Evolutionary conservation across 1,139 yeast genomes (phyloP), one percentile per base, ranked within the genome.

Genomic region (Geotrichum citri-aurantii): DNA sequence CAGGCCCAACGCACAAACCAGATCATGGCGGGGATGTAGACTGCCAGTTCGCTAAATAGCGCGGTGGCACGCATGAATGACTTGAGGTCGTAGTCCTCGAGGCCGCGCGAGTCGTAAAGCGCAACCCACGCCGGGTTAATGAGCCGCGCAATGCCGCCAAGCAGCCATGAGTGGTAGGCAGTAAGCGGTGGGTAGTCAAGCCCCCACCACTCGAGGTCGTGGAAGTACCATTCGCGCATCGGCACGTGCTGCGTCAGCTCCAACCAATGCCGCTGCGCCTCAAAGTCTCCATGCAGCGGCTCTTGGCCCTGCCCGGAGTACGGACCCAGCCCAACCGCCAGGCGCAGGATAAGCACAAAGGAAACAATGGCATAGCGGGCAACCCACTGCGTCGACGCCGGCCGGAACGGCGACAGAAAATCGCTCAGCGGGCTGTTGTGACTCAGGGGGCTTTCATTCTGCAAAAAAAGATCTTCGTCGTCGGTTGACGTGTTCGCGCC

Each of bases 221-320:
- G 90, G 74, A 81, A 88, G 70, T 93, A 93, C 99, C 99, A 95
- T 63, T 86, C 68, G 1, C 76, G 73, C 1, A 89, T 73, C 0
- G 97, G 96, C 57, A 92, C 71, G 65, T 85, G 82, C 50, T 79
- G 83, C 0, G 99, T 92, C 60, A 93, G 77, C 71, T 95, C 99
- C 83, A 93, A 81, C 99, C 99, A 93, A 71, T 93, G 99, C 64
- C 99, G 80, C 71, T 95, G 99, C 0, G 99, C 98, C 72, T 95
- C 99, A 69, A 93, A 93, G 71, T 93, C 99, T 3, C 99, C 99
- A 75, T 78, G 84, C 81, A 89, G 81, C 7, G 98, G 98, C 14
- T 86, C 83, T 3, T 77, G 75, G 10, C 77, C 75, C 51, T 56
- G 62, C 21, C 76, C 61, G 26, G 96, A 90, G 69, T 83, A 92